A percentile compares a stretch with the other conserved stretches of the same genome.
Conservation (phyloP, 441 rosid species). For the Macaranga tanarius region DNA sequence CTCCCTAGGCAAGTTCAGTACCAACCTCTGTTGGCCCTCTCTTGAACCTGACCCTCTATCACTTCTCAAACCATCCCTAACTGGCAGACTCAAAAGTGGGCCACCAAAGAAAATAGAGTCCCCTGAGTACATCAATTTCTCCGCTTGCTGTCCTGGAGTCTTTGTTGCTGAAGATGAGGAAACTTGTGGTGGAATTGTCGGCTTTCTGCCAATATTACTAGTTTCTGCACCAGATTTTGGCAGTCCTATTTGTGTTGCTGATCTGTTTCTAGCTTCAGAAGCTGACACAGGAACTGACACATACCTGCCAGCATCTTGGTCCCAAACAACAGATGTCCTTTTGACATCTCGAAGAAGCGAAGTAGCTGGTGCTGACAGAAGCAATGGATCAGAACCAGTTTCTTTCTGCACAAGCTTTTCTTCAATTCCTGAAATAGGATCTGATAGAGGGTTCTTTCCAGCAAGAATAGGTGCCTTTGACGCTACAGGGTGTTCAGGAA, state of each 20-base stretch:
- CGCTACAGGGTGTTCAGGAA: conserved; percentile 45
- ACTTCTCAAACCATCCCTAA: conserved; percentile 50
- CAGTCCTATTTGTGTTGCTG: conserved; percentile 45
- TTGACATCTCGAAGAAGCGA: conserved; percentile 74
- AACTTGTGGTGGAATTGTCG: conserved; percentile 51
- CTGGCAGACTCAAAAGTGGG: conserved; percentile 55
- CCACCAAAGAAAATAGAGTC: conserved; percentile 70
- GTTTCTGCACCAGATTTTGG: conserved; percentile 63
- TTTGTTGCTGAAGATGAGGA: conserved; percentile 37
- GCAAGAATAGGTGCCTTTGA: conserved; percentile 33
- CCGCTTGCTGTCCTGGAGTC: conserved; percentile 37
- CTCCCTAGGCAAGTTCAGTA: conserved; percentile 40
- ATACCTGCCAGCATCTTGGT: conserved; percentile 91
- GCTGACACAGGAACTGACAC: conserved; percentile 74
- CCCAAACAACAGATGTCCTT: conserved; percentile 90
- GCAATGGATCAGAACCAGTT: conserved; percentile 48
- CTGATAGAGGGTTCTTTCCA: conserved; percentile 30
- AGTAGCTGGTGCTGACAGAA: conserved; percentile 60
- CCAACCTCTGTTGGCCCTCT: conserved; percentile 51
- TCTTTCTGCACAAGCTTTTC: conserved; percentile 58
- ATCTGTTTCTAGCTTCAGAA: conserved; percentile 56
- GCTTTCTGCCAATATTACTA: conserved; percentile 45
- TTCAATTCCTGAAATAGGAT: conserved; percentile 53
- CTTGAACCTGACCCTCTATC: conserved; percentile 44
- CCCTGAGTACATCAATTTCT: conserved; percentile 57